Conservation (phyloP, 2,329 filamentous ascomycete genomes). For the Aspergillus ibericus region DNA sequence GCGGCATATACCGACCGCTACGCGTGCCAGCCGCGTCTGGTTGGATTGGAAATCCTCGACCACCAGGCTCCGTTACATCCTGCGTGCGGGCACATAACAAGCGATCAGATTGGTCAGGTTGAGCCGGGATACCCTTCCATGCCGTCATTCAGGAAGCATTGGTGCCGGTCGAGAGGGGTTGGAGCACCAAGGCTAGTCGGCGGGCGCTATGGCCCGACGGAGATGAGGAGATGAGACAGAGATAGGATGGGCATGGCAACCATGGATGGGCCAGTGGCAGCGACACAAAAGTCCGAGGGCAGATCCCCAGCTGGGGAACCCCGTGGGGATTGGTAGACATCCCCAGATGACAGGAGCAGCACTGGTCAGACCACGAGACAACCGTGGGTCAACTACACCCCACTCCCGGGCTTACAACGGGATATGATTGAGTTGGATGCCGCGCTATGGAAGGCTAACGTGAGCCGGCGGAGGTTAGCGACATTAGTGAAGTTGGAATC, state of each 20-base stretch:
- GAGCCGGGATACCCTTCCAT: background rate
- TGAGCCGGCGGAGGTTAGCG: background rate
- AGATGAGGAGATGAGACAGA: background rate
- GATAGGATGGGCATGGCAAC: background rate
- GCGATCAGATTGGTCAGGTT: background rate
- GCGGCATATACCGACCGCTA: background rate
- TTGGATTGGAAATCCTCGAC: background rate
- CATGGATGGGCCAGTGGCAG: background rate
- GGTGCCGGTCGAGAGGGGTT: background rate
- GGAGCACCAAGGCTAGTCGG: background rate
- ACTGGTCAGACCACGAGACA: background rate
- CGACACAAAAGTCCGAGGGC: background rate
- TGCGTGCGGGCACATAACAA: background rate
- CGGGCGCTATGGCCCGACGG: background rate
- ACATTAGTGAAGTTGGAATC: background rate
- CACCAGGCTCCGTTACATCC: background rate
- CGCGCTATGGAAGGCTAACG: background rate
- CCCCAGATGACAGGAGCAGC: background rate
- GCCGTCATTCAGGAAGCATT: background rate
- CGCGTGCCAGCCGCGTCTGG: background rate
- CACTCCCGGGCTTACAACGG: background rate
- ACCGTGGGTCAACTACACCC: background rate
- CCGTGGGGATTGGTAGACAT: background rate
- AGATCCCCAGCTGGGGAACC: conserved; percentile 1
- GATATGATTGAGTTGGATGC: background rate